Evolutionary conservation across 2,329 filamentous ascomycete genomes (phyloP).

Genomic region (Xenoacremonium recifei): DNA sequence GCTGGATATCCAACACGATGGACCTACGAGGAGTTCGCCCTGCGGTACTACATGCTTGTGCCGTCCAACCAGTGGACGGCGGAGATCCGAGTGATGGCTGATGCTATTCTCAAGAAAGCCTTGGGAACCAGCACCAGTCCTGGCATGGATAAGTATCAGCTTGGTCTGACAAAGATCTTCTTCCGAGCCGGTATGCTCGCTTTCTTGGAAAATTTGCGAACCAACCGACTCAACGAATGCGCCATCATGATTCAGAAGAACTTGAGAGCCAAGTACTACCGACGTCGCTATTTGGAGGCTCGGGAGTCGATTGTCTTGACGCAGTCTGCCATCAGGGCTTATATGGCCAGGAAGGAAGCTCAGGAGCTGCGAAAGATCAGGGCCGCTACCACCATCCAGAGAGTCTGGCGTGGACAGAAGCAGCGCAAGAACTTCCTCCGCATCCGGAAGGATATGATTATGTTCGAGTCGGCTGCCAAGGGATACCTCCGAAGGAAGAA

Average conservation of each 20-base stretch:
- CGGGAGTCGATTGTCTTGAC: conserved; percentile 76
- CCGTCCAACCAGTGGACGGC: conserved; percentile 87
- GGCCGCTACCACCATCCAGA: conserved; percentile 91
- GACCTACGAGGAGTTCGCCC: conserved; percentile 98
- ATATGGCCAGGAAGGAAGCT: conserved; percentile 72
- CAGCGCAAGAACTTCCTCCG: conserved; percentile 77
- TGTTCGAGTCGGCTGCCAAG: conserved; percentile 87
- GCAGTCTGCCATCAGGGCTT: conserved; percentile 76
- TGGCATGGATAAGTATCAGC: conserved; percentile 89
- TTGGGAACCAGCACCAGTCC: conserved; percentile 74
- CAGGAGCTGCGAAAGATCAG: conserved; percentile 80
- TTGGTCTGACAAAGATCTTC: conserved; percentile 98
- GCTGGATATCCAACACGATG: conserved; percentile 96
- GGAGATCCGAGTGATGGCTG: conserved; percentile 91
- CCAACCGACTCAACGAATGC: conserved; percentile 85
- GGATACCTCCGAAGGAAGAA: conserved; percentile 87
- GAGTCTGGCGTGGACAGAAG: conserved; percentile 91
- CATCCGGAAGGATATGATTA: conserved; percentile 79
- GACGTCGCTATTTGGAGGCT: conserved; percentile 84
- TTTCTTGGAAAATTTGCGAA: conserved; percentile 92
- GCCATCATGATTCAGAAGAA: conserved; percentile 99
- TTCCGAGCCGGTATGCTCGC: conserved; percentile 99
- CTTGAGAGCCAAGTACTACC: conserved; percentile 90
- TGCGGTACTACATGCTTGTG: conserved; percentile 97
- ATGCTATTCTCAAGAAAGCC: conserved; percentile 85